These are phyloP conservation scores for Graphilbum sp. DNA, from an alignment of 2,329 filamentous ascomycete genomes.

Conservation along the genomic window DNA sequence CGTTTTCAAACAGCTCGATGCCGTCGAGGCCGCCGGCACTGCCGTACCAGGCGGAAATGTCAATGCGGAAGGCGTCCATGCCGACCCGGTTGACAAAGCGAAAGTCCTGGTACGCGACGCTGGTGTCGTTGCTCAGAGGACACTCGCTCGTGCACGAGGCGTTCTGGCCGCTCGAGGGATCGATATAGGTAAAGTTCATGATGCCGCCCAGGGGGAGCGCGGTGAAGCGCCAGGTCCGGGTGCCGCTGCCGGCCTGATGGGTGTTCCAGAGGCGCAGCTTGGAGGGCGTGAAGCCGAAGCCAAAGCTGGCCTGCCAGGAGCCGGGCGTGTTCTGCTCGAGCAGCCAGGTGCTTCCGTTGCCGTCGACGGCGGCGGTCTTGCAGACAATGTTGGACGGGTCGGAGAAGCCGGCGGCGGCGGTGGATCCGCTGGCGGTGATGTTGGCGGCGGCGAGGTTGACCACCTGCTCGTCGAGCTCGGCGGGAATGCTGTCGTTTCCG, in stretches of 20 bases:
- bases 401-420: slow-evolving; percentile 45
- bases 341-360: slow-evolving; percentile 67
- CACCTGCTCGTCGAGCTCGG: slow-evolving; percentile 53
- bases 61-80: slow-evolving; percentile 74
- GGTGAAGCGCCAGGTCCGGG: slow-evolving; percentile 74
- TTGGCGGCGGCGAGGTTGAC: slow-evolving; percentile 72
- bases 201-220: slow-evolving; percentile 79
- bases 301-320: slow-evolving; percentile 69
- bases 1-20: slow-evolving; percentile 73
- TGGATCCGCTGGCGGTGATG: slow-evolving; percentile 50
- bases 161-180: slow-evolving; percentile 52
- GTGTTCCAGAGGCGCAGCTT: slow-evolving; percentile 84
- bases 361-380: slow-evolving; percentile 49
- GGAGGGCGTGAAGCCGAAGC: slow-evolving; percentile 72
- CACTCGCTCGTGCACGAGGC: slow-evolving; percentile 66
- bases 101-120: slow-evolving; percentile 67
- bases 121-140: slow-evolving; percentile 58
- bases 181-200: slow-evolving; percentile 86
- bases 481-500: slow-evolving; percentile 59
- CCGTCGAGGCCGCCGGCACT: slow-evolving; percentile 69
- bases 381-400: slow-evolving; percentile 75
- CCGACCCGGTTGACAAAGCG: slow-evolving; percentile 74
- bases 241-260: slow-evolving; percentile 65
- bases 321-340: slow-evolving; percentile 60
- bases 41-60: slow-evolving; percentile 80